These are phyloP conservation scores for Linnemannia exigua DNA, from an alignment of 192 early-diverging fungal genomes.

Conservation along the genomic window DNA sequence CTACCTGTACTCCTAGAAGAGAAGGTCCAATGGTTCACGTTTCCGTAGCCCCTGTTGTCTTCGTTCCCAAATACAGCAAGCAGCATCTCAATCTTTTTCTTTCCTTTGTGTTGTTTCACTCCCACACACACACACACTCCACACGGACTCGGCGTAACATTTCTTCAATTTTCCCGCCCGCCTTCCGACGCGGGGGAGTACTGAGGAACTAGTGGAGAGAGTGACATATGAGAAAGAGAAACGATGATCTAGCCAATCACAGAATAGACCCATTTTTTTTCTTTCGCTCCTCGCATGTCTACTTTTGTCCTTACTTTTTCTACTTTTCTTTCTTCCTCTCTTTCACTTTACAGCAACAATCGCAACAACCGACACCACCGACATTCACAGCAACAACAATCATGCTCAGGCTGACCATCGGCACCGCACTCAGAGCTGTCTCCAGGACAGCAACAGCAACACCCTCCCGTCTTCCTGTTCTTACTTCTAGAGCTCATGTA, in stretches of 20 bases:
- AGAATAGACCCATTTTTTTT: neutral
- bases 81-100: neutral
- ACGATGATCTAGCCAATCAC: neutral
- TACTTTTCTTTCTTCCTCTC: neutral
- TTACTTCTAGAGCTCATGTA: neutral
- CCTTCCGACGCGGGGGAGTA: neutral
- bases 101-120: slow-evolving; percentile 6
- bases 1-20: slow-evolving; percentile 67
- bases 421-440: slow-evolving; percentile 10
- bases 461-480: neutral
- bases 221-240: neutral
- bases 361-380: neutral
- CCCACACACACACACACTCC: neutral
- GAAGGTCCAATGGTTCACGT: neutral
- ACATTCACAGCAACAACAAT: neutral
- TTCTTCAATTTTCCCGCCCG: neutral
- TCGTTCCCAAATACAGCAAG: neutral
- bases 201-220: neutral
- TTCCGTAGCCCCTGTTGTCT: neutral
- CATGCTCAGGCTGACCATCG: slow-evolving; percentile 29
- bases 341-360: neutral
- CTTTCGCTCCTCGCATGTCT: neutral
- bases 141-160: neutral
- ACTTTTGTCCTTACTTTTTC: neutral
- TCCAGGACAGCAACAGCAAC: neutral